Conservation (phyloP, 1,139 yeast genomes). For the Protomyces arabidopsidicola region DNA sequence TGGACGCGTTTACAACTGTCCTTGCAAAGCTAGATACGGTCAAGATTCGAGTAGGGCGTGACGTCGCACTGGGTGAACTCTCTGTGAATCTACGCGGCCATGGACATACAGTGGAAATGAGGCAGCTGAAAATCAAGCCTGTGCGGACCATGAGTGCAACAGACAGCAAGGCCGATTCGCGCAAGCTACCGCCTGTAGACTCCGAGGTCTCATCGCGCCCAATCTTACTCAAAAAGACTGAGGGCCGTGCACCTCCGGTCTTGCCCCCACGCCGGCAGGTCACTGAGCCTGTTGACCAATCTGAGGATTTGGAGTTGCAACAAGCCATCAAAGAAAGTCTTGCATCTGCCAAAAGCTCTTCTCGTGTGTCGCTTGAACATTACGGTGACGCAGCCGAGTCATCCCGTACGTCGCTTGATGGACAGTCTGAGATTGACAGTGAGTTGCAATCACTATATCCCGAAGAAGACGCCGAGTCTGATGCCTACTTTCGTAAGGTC, state of each 20-base stretch:
- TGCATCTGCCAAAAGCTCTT: background rate
- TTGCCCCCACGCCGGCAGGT: background rate
- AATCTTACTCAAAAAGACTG: background rate
- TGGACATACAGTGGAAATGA: conserved; percentile 1
- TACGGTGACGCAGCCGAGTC: background rate
- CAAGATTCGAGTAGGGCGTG: conserved; percentile 7
- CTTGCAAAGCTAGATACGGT: conserved; percentile 11
- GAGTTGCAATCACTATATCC: conserved; percentile 5
- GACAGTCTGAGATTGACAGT: background rate
- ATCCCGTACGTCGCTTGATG: background rate
- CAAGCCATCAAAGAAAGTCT: conserved; percentile 14
- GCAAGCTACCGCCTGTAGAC: background rate
- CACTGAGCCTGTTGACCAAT: background rate
- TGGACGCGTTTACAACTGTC: conserved; percentile 9
- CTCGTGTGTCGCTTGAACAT: background rate
- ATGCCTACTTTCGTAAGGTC: conserved; percentile 5
- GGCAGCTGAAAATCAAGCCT: background rate
- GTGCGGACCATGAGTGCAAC: background rate
- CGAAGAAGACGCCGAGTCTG: conserved; percentile 11
- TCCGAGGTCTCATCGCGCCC: conserved; percentile 7
- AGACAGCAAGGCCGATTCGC: background rate
- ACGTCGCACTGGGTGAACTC: conserved; percentile 1
- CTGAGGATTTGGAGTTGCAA: conserved; percentile 2
- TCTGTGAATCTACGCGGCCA: conserved; percentile 13
- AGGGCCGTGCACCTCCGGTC: background rate